These are phyloP conservation scores for Myriosclerotinia scirpicola DNA, from an alignment of 2,329 filamentous ascomycete genomes.

Conservation along the genomic window DNA sequence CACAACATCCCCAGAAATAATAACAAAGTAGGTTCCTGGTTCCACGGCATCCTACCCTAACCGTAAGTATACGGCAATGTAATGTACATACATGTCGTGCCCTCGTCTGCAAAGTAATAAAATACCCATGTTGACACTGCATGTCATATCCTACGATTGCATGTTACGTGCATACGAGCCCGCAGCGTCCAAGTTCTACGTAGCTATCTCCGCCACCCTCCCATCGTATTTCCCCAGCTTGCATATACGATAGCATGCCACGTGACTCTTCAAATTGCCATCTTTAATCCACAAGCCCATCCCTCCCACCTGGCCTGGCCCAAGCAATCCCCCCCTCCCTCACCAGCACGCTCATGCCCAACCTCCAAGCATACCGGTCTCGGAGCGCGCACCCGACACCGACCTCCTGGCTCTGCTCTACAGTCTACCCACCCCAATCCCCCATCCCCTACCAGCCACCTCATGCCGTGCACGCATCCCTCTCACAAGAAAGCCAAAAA, in stretches of 20 bases:
- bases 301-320: neutral
- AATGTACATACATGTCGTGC: neutral
- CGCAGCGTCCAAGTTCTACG: neutral
- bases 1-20: neutral
- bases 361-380: neutral
- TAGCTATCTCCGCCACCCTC: neutral
- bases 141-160: slow-evolving; percentile 3
- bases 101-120: neutral
- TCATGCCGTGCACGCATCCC: neutral
- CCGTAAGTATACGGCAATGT: neutral
- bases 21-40: neutral
- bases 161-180: neutral
- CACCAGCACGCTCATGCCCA: neutral
- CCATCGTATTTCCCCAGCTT: neutral
- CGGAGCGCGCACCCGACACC: slow-evolving; percentile 6
- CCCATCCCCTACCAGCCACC: neutral
- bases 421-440: neutral
- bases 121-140: neutral
- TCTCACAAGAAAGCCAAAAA: neutral
- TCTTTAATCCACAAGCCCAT: too few species aligned
- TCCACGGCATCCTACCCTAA: neutral
- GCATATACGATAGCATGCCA: neutral
- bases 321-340: neutral
- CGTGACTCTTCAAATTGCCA: neutral
- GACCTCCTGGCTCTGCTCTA: neutral